Evolutionary conservation across 495 filamentous ascomycete species (phyloP).

Genomic region (Penicillium soppii): DNA sequence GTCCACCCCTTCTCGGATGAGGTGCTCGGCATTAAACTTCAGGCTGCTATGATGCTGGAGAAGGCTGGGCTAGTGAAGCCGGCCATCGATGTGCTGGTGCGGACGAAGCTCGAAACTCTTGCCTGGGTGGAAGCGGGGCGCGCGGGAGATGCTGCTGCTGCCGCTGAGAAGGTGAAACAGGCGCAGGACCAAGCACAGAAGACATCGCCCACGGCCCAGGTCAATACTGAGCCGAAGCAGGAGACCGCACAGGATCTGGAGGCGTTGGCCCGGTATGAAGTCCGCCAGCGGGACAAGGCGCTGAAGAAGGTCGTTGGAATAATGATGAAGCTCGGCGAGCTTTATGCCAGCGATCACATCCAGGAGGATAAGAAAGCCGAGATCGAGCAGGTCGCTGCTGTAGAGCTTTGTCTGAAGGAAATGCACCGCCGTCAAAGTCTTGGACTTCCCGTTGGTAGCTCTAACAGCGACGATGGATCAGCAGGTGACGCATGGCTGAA

Average conservation of each 20-base stretch:
- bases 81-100: slow-evolving; percentile 71
- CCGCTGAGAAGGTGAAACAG: slow-evolving; percentile 27
- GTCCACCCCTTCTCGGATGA: slow-evolving; percentile 90
- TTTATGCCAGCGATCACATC: slow-evolving; percentile 58
- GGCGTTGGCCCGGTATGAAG: slow-evolving; percentile 48
- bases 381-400: slow-evolving; percentile 72
- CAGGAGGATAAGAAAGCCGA: slow-evolving; percentile 63
- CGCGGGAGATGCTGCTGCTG: slow-evolving; percentile 31
- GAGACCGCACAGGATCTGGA: slow-evolving; percentile 31
- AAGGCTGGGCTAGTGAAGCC: slow-evolving; percentile 62
- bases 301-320: slow-evolving; percentile 72
- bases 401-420: slow-evolving; percentile 78
- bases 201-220: slow-evolving; percentile 18
- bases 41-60: slow-evolving; percentile 75
- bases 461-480: slow-evolving; percentile 7
- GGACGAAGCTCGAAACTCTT: slow-evolving; percentile 50
- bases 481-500: slow-evolving; percentile 73
- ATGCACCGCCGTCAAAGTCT: slow-evolving; percentile 61
- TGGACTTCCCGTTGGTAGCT: slow-evolving; percentile 47
- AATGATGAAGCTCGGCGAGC: slow-evolving; percentile 75
- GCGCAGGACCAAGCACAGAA: slow-evolving; percentile 17
- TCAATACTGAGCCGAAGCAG: slow-evolving; percentile 26
- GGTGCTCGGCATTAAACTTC: slow-evolving; percentile 82
- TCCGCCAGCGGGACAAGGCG: slow-evolving; percentile 61
- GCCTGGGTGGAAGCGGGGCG: slow-evolving; percentile 55